phyloP scores from a whole-genome alignment of 371 early-diverging fungal genomes.

The Mortierella sp. region DNA sequence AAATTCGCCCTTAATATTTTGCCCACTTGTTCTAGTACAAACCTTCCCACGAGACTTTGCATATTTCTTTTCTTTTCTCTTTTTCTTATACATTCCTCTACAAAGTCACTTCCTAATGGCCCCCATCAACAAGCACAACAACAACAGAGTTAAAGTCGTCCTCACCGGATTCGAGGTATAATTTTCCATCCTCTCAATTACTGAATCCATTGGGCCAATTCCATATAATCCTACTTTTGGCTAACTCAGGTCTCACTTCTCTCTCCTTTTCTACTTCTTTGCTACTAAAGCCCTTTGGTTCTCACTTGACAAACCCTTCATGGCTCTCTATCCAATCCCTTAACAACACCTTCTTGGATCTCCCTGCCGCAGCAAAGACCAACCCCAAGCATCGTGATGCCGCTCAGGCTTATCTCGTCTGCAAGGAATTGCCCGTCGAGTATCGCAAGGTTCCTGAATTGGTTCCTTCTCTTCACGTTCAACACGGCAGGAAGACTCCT shows the following conservation, averaged over 20 bases:
- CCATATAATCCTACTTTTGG: neutral
- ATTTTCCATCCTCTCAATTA: neutral
- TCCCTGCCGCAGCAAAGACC: slow-evolving; percentile 20
- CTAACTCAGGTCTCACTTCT: neutral
- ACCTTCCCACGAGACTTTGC: neutral
- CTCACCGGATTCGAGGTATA: slow-evolving; percentile 57
- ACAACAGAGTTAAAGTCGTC: slow-evolving; percentile 52
- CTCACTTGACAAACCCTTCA: slow-evolving; percentile 46
- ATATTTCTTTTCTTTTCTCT: neutral
- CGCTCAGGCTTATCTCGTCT: slow-evolving; percentile 29
- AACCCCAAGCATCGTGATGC: slow-evolving; percentile 28
- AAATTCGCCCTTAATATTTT: too few species aligned
- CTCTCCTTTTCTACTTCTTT: neutral
- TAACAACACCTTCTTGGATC: slow-evolving; percentile 34
- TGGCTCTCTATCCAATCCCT: slow-evolving; percentile 49
- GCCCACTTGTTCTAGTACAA: neutral
- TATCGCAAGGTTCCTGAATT: slow-evolving; percentile 51
- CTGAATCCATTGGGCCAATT: neutral
- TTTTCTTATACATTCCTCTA: neutral
- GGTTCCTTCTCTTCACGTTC: slow-evolving; percentile 38
- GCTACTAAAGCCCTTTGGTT: slow-evolving; percentile 40
- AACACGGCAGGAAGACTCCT: slow-evolving; percentile 11
- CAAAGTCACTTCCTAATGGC: too few species aligned
- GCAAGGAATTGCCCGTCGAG: slow-evolving; percentile 56
- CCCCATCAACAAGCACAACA: slow-evolving; percentile 24